Base-by-base conservation (phyloP, 495 filamentous ascomycete species). In the Penicillium dipodomyicola region DNA sequence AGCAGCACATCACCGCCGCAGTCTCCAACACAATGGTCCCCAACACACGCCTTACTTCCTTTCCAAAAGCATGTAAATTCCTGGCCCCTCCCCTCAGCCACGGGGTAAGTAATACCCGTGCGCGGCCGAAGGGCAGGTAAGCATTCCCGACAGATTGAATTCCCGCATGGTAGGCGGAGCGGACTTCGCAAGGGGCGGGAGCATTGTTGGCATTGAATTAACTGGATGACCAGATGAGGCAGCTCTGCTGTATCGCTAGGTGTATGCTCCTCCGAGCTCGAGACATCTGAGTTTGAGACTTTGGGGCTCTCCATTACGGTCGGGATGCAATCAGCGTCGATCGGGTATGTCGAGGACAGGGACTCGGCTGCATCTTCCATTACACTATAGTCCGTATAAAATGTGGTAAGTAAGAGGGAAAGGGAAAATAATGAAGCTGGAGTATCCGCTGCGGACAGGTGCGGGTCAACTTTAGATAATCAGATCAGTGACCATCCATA, bases 161-260 rank as follows among this genome's bases (percentile, higher is more conserved):
- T 83, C 4, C 92, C 92, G 65, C 92, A 97, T 3, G 92, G 92
- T 17, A 97, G 74, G 4, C 89, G 89, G 42, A 89, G 75, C 12
- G 92, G 91, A 0, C 79, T 75, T 29, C 71, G 78, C 3, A 93
- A 74, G 3, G 87, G 89, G 14, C 72, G 74, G 11, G 87, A 89
- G 67, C 92, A 96, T 59, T 80, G 72, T 20, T 79, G 76, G 67
- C 92, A 96, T 68, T 93, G 89, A 17, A 92, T 73, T 27, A 90
- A 70, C 33, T 83, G 84, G 59, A 93, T 73, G 43, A 95, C 79
- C 40, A 80, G 27, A 51, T 75, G 67, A 17, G 60, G 60, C 1
- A 54, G 40, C 12, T 45, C 70, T 56, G 85, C 67, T 15, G 80
- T 78, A 65, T 82, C 75, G 48, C 67, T 60, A 55, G 79, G 74